These are phyloP conservation scores for Setomelanomma holmii DNA, from an alignment of 2,329 filamentous ascomycete genomes.

Conservation along the genomic window DNA sequence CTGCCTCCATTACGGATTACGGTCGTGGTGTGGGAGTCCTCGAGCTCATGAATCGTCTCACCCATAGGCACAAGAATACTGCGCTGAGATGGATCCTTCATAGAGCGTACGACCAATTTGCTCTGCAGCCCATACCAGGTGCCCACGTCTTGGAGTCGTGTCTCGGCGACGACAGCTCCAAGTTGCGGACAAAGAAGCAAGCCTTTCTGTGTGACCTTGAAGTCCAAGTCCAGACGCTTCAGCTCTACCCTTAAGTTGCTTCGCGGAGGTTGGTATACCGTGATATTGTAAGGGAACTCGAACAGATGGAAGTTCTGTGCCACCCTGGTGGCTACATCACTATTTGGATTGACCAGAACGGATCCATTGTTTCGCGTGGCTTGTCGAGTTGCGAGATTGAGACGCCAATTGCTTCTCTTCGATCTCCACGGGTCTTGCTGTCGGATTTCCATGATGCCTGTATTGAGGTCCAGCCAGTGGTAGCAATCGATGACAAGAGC, in stretches of 20 bases:
- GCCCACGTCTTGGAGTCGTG: slow-evolving; percentile 63
- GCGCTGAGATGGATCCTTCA: slow-evolving; percentile 49
- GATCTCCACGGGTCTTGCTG: slow-evolving; percentile 52
- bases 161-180: slow-evolving; percentile 58
- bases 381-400: slow-evolving; percentile 30
- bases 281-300: slow-evolving; percentile 54
- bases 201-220: slow-evolving; percentile 55
- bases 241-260: slow-evolving; percentile 57
- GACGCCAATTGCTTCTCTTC: slow-evolving; percentile 49
- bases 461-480: slow-evolving; percentile 65
- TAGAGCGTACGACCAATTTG: slow-evolving; percentile 64
- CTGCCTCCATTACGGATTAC: slow-evolving; percentile 41
- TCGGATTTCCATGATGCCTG: slow-evolving; percentile 60
- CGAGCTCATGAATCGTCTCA: slow-evolving; percentile 29
- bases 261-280: slow-evolving; percentile 54
- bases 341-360: slow-evolving; percentile 59
- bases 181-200: slow-evolving; percentile 60
- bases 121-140: slow-evolving; percentile 66
- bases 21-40: slow-evolving; percentile 53
- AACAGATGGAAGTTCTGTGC: slow-evolving; percentile 59
- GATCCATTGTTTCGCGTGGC: slow-evolving; percentile 33
- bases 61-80: slow-evolving; percentile 65
- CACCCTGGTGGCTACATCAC: slow-evolving; percentile 50
- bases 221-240: slow-evolving; percentile 61
- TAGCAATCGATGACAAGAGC: slow-evolving; percentile 60